Evolutionary conservation across 2,329 filamentous ascomycete genomes (phyloP).

Genomic region (Cladophialophora exuberans): DNA sequence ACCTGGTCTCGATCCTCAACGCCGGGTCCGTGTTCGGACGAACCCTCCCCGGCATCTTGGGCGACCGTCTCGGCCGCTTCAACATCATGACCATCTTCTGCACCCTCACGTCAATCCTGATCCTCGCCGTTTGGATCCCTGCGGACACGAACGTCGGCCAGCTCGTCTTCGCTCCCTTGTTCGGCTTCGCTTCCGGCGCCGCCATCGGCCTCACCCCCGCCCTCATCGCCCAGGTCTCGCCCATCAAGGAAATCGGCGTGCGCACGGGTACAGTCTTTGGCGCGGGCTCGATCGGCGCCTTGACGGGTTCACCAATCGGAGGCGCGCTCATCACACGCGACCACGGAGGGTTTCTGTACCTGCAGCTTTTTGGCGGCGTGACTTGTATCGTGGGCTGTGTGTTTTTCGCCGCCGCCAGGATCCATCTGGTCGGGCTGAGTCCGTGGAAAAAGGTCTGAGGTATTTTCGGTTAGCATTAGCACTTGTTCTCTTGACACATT

Average conservation of each 20-base stretch:
- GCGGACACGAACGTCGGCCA: constrained; percentile 59
- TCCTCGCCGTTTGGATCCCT: constrained; percentile 60
- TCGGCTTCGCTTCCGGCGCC: constrained; percentile 70
- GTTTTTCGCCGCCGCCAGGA: constrained; percentile 43
- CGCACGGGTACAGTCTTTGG: constrained; percentile 68
- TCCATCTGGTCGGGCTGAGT: constrained; percentile 38
- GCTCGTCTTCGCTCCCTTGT: constrained; percentile 68
- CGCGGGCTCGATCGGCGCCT: constrained; percentile 63
- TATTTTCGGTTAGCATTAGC: not conserved
- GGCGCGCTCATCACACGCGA: constrained; percentile 58
- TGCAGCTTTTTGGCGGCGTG: constrained; percentile 69
- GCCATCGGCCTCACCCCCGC: constrained; percentile 67
- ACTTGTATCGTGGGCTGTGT: constrained; percentile 50
- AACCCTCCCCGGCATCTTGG: constrained; percentile 57
- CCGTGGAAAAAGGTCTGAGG: constrained; percentile 36
- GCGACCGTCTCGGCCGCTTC: constrained; percentile 58
- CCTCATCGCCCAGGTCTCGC: constrained; percentile 66
- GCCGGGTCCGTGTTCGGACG: constrained; percentile 55
- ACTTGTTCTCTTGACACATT: too few species aligned
- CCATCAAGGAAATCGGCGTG: constrained; percentile 70
- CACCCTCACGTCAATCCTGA: constrained; percentile 49
- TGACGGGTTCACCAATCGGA: constrained; percentile 70
- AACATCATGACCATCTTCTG: constrained; percentile 59
- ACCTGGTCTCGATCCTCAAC: constrained; percentile 37
- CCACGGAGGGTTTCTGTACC: constrained; percentile 58